phyloP scores from a whole-genome alignment of 2,329 filamentous ascomycete genomes.

The Cladophialophora immunda region DNA sequence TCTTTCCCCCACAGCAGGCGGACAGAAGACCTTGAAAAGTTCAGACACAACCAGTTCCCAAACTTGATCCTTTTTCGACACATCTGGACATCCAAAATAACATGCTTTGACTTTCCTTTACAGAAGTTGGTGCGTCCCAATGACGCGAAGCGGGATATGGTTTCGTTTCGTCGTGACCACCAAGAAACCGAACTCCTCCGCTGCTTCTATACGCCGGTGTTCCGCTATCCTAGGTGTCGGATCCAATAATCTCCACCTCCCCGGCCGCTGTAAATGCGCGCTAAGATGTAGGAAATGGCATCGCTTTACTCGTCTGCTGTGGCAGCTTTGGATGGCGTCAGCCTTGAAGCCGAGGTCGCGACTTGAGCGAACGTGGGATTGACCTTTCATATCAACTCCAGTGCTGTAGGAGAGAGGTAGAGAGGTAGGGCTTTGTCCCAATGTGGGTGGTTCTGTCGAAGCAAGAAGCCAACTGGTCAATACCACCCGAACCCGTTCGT shows the following conservation, averaged over 20 bases:
- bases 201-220: background rate
- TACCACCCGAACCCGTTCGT: background rate
- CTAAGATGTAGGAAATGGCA: slow-evolving; percentile 1
- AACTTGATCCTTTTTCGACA: background rate
- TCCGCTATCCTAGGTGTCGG: background rate
- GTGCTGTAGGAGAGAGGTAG: background rate
- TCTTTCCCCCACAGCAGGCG: background rate
- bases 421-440: background rate
- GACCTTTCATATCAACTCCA: background rate
- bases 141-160: slow-evolving; percentile 2
- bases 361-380: background rate
- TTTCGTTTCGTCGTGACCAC: background rate
- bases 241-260: background rate
- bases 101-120: background rate
- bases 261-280: background rate
- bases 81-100: background rate
- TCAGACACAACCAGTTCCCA: background rate
- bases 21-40: background rate
- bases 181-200: background rate
- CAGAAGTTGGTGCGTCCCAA: background rate
- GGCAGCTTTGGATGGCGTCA: background rate
- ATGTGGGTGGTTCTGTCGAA: background rate
- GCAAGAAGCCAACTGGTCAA: background rate
- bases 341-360: background rate
- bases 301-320: background rate